A percentile compares a stretch with the other conserved stretches of the same genome.
Evolutionary conservation across 2,329 filamentous ascomycete genomes (phyloP).

Genomic region (Fusarium austroafricanum): DNA sequence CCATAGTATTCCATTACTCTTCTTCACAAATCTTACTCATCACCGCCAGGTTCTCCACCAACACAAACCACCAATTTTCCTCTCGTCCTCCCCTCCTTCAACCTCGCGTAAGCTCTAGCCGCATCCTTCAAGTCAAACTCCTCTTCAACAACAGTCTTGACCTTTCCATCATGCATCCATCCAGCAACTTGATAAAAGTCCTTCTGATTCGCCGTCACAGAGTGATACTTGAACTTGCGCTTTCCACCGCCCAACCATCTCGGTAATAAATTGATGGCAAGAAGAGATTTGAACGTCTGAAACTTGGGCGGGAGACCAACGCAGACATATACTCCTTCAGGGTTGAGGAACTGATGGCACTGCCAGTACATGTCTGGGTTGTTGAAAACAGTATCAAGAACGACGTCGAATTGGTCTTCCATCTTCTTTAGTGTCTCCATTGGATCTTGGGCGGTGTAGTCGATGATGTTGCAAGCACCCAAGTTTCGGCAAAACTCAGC

Average conservation of each 20-base stretch:
- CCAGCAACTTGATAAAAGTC: constrained; percentile 19
- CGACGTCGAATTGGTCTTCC: constrained; percentile 5
- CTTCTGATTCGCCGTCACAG: constrained; percentile 18
- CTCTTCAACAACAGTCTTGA: constrained; percentile 16
- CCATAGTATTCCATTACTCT: no score
- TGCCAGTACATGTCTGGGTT: constrained; percentile 30
- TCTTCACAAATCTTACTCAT: background rate
- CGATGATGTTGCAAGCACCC: constrained; percentile 17
- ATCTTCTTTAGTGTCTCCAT: background rate
- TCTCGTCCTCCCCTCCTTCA: constrained; percentile 11
- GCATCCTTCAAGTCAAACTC: constrained; percentile 23
- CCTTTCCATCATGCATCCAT: constrained; percentile 19
- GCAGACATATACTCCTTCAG: constrained; percentile 16
- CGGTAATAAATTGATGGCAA: constrained; percentile 24
- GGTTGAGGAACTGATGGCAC: constrained; percentile 21
- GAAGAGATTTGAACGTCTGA: constrained; percentile 12
- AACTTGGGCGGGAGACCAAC: constrained; percentile 14
- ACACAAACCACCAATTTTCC: constrained; percentile 31
- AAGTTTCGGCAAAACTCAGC: constrained; percentile 11
- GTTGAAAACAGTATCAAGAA: constrained; percentile 28
- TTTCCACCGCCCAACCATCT: constrained; percentile 30
- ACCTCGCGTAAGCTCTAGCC: constrained; percentile 6
- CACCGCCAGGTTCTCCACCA: background rate
- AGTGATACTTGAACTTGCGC: constrained; percentile 30
- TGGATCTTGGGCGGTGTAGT: constrained; percentile 13